Evolutionary conservation across 1,139 yeast genomes (phyloP).

Genomic region (Arxiozyma heterogenica): DNA sequence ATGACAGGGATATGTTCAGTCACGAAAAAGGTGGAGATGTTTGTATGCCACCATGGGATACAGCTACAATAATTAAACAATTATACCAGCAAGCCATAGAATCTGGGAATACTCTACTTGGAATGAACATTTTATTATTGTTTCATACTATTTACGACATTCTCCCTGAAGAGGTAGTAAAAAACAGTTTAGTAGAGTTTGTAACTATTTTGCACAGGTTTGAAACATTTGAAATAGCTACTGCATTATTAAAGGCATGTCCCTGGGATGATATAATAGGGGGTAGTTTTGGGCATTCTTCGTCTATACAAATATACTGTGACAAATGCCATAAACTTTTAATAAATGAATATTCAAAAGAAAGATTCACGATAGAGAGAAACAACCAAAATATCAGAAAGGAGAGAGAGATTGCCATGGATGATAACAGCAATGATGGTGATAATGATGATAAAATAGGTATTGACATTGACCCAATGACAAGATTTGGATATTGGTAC

Average conservation of each 20-base stretch:
- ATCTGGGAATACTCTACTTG: conserved; percentile 26
- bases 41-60: conserved; percentile 26
- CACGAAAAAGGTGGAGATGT: neutral
- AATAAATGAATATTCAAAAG: conserved; percentile 53
- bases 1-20: neutral
- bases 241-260: conserved; percentile 27
- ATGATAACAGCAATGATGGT: conserved; percentile 77
- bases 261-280: conserved; percentile 29
- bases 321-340: conserved; percentile 56
- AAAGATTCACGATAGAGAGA: conserved; percentile 26
- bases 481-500: conserved; percentile 65
- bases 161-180: conserved; percentile 20
- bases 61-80: conserved; percentile 22
- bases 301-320: conserved; percentile 58
- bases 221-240: conserved; percentile 29
- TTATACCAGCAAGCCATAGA: conserved; percentile 26
- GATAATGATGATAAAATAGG: conserved; percentile 42
- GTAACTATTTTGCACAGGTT: conserved; percentile 26
- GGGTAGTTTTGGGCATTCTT: conserved; percentile 20
- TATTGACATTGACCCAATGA: conserved; percentile 5
- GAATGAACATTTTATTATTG: conserved; percentile 20
- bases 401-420: conserved; percentile 33
- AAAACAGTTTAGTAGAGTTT: conserved; percentile 26
- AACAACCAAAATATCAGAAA: conserved; percentile 4
- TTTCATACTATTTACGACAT: conserved; percentile 26